Base-by-base conservation (phyloP, 129 eudicot species). In the Artemisia argyi region DNA sequence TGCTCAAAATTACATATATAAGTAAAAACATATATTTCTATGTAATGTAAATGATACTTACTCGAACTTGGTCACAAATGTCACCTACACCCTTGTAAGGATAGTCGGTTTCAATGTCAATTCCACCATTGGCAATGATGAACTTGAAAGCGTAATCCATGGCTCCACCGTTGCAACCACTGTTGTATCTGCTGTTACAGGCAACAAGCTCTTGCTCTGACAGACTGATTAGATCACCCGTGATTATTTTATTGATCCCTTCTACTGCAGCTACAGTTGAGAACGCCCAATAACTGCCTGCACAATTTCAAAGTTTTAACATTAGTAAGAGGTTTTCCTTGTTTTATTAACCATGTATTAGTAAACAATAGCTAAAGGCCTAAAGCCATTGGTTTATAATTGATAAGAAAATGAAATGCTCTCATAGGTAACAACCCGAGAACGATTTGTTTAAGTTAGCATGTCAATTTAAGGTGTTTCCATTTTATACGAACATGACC, bases 271-370 rank as follows among this genome's bases (percentile, higher is more conserved):
- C 97, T n/a, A 93, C 89, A 4, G 97, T 93, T 12, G 98, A 93
- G 69, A 93, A 90, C 11, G 98, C 98, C 98, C 98, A 93, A 73
- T 97, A 93, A 68, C 98, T 93, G 49, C 97, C 98, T 93, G 68
- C 72, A 68, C 14, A 0, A 9, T 26, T 50, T 61, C 58, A 48
- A 55, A 22, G 1, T 17, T 0, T 44, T 46, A 16, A 16, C n/a
- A 28, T 28, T 28, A 28, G 35, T 28, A 28, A 28, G 4, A 28
- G 2, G 35, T 28, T 28, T 28, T 3, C 2, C 35, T 28, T 28
- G 35, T 28, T 1, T 3, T 28, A 3, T 28, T 1, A 28, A 28
- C 35, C 4, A 28, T 28, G 35, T 28, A 28, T 28, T 28, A 28
- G 35, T 0, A 28, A 28, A 28, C 4, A 2, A 28, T 28, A 28